phyloP scores from a whole-genome alignment of 2,329 filamentous ascomycete species.

The Microdochium nivale region DNA sequence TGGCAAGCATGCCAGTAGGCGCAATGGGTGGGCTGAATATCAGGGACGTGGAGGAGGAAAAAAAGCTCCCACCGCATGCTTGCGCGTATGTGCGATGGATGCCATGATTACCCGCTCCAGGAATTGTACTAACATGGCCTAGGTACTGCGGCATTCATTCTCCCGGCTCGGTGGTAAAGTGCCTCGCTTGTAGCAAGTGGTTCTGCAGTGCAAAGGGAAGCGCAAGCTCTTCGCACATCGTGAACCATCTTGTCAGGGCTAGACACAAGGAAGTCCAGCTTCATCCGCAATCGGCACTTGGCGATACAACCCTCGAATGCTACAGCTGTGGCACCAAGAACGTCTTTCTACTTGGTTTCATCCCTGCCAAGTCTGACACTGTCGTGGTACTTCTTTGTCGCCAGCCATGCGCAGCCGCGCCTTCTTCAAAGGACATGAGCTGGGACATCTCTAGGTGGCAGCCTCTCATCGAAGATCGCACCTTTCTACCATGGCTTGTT shows the following conservation, averaged over 20 bases:
- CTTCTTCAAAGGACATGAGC: conserved; percentile 98
- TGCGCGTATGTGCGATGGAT: conserved; percentile 65
- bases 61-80: conserved; percentile 85
- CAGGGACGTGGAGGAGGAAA: conserved; percentile 55
- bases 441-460: conserved; percentile 99
- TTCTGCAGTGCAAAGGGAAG: conserved; percentile 97
- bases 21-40: conserved; percentile 59
- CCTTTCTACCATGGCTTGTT: conserved; percentile 91
- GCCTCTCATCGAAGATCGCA: conserved; percentile 91
- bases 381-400: conserved; percentile 95
- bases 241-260: conserved; percentile 94
- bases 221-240: conserved; percentile 92
- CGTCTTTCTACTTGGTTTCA: conserved; percentile 94
- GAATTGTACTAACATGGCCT: conserved; percentile 16
- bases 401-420: conserved; percentile 89
- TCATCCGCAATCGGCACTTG: conserved; percentile 84
- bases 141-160: conserved; percentile 98
- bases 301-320: conserved; percentile 94
- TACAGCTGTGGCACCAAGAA: conserved; percentile 99
- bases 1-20: conserved; percentile 75
- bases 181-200: conserved; percentile 93
- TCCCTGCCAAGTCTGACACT: conserved; percentile 96
- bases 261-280: conserved; percentile 98
- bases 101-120: conserved; percentile 3
- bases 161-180: conserved; percentile 91